Evolutionary conservation across 192 early-diverging fungal genomes (phyloP), one percentile per base, ranked within the genome.

Genomic region (Chytriomyces sp.): DNA sequence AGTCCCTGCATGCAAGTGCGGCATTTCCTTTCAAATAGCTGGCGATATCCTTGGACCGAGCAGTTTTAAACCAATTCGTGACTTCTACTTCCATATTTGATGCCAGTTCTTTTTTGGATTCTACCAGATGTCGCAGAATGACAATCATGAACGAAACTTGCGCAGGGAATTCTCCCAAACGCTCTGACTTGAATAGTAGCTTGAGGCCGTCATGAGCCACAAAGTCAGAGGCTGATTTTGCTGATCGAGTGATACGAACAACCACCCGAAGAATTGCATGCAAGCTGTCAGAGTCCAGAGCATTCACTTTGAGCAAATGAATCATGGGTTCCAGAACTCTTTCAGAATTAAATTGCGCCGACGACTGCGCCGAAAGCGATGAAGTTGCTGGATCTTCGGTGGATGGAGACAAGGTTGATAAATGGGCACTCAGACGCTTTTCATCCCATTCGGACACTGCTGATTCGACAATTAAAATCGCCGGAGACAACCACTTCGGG

Each of bases 71-170:
- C 91, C 92, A 95, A 24, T 82, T 86, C 24, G 81, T 87, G 6
- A 97, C 89, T 76, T 96, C 91, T 47, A 88, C 80, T 69, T 92
- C 91, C 89, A 98, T 93, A 6, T 87, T 81, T 50, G 78, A 71
- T 70, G 84, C 81, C 64, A 97, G 79, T 2, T 93, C 85, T 2
- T 79, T 79, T 18, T 81, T 69, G 71, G 91, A 87, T 80, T 98
- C 97, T 70, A 97, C 86, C 13, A 93, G 88, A 76, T 98, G 95
- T 4, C 96, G 89, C 64, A 98, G 75, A n/a, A 98, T 93, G 77
- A 97, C 92, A 20, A 93, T 82, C 9, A 93, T 86, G 59, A 97
- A 87, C 47, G 90, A 88, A 53, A 91, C 92, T 67, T 95, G 93
- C 16, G 93, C 90, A 61, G 91, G 86, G 77, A 95, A 92, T 44